Conservation (phyloP, 164 flowering plant genomes). For the Tinospora cordifolia region DNA sequence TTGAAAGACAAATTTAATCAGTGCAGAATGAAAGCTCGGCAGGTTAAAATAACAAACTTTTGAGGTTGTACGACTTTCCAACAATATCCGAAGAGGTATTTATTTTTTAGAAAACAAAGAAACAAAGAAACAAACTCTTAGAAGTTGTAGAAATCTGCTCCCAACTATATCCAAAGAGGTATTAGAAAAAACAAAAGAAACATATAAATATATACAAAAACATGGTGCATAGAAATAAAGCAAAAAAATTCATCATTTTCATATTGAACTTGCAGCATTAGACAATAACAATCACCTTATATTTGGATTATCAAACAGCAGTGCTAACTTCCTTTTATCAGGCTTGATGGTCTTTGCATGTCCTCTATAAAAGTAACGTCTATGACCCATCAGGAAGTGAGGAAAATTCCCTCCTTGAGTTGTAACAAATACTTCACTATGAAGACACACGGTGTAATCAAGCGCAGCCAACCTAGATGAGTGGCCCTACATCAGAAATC, state of each 20-base stretch:
- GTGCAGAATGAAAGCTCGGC: too few relatives aligned
- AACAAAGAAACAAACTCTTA: too few relatives aligned
- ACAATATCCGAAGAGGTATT: too few relatives aligned
- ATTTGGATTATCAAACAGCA: conserved; percentile 59
- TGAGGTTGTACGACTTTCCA: too few relatives aligned
- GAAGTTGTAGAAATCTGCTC: too few relatives aligned
- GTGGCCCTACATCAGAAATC: conserved; percentile 57
- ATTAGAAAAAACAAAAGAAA: too few relatives aligned
- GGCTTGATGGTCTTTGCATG: conserved; percentile 86
- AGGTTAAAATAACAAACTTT: too few relatives aligned
- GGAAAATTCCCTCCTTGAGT: conserved; percentile 99
- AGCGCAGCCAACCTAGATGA: conserved; percentile 96
- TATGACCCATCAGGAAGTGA: conserved; percentile 91
- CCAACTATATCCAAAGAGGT: too few relatives aligned
- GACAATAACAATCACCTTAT: conserved; percentile 40
- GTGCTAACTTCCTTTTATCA: conserved; percentile 76
- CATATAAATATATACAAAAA: too few relatives aligned
- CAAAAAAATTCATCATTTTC: background rate
- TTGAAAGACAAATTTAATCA: too few relatives aligned
- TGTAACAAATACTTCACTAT: conserved; percentile 89
- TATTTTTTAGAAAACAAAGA: too few relatives aligned
- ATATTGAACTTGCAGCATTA: background rate
- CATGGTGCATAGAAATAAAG: too few relatives aligned
- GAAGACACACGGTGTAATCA: conserved; percentile 85
- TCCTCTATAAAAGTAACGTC: conserved; percentile 77